Evolutionary conservation across 257 asterid species (phyloP).

Genomic region (Capsicum rhomboideum): DNA sequence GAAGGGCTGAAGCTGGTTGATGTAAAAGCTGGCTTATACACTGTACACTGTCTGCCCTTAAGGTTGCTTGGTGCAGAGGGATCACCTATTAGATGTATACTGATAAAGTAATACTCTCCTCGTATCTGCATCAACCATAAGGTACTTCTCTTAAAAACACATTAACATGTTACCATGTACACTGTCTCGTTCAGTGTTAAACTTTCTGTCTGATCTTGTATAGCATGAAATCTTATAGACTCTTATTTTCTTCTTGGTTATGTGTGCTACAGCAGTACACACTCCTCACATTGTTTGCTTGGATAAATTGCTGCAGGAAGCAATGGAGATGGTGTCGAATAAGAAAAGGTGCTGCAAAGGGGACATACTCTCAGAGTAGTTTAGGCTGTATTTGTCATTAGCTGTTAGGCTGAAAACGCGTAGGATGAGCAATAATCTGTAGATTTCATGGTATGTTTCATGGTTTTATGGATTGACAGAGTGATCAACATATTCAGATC

Average conservation of each 20-base stretch:
- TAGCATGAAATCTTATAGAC: not conserved
- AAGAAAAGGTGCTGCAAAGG: not conserved
- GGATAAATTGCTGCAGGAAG: not conserved
- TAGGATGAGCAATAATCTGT: not conserved
- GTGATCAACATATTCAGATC: not conserved
- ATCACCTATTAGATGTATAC: conserved; percentile 94
- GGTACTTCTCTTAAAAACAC: not conserved
- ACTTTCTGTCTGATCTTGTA: not conserved
- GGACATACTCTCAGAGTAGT: not conserved
- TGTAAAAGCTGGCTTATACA: conserved; percentile 50
- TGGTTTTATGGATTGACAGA: not conserved
- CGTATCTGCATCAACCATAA: not conserved
- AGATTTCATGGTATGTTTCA: not conserved
- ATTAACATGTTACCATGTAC: not conserved
- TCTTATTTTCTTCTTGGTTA: not conserved
- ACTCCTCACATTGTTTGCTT: not conserved
- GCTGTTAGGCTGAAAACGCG: not conserved
- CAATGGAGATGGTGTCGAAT: not conserved
- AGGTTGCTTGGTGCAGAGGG: conserved; percentile 94
- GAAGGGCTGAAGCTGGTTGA: conserved; percentile 90
- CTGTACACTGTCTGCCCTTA: conserved; percentile 81
- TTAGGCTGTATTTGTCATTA: not conserved
- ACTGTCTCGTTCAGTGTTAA: not conserved
- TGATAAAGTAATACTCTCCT: conserved; percentile 42
- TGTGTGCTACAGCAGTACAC: not conserved